These are phyloP conservation scores for Candida glucosophila DNA, from an alignment of 1,139 yeast genomes.

Conservation along the genomic window DNA sequence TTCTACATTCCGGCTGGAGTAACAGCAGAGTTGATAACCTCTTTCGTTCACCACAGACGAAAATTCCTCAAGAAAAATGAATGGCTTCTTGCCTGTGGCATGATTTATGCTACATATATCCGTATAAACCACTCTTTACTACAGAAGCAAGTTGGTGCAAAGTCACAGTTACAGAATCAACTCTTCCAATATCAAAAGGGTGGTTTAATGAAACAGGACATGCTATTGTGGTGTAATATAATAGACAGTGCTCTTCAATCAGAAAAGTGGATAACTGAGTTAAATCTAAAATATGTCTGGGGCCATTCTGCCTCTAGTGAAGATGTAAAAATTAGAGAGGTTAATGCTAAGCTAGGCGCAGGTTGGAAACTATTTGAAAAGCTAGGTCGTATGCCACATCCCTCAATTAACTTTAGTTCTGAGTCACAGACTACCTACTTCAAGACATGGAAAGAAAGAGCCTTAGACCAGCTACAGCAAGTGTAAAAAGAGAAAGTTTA, in stretches of 20 bases:
- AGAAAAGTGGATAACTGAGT: constrained; percentile 44
- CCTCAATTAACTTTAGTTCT: constrained; percentile 20
- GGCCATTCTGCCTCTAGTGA: constrained; percentile 14
- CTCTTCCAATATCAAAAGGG: constrained; percentile 49
- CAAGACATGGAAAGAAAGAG: constrained; percentile 20
- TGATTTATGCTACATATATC: constrained; percentile 50
- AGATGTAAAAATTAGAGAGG: constrained; percentile 16
- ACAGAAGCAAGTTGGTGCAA: constrained; percentile 38
- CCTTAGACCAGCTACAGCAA: too few species aligned
- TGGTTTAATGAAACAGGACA: constrained; percentile 36
- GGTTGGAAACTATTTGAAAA: constrained; percentile 23
- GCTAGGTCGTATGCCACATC: constrained; percentile 31
- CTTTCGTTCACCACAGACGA: constrained; percentile 42
- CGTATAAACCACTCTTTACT: constrained; percentile 44
- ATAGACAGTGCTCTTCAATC: constrained; percentile 45
- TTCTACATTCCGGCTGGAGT: constrained; percentile 51
- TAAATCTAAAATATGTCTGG: constrained; percentile 33
- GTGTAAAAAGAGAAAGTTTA: too few species aligned
- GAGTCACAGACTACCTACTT: constrained; percentile 22
- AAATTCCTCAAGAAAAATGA: constrained; percentile 47
- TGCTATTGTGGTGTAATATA: constrained; percentile 43
- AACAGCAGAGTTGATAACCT: constrained; percentile 41
- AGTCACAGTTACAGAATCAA: constrained; percentile 37
- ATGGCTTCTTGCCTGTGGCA: constrained; percentile 64
- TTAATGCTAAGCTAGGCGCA: constrained; percentile 21